Percentiles rank a stretch among this genome's conserved stretches.
phyloP scores from a whole-genome alignment of 2,329 filamentous ascomycete species.

The Hortaea werneckii region DNA sequence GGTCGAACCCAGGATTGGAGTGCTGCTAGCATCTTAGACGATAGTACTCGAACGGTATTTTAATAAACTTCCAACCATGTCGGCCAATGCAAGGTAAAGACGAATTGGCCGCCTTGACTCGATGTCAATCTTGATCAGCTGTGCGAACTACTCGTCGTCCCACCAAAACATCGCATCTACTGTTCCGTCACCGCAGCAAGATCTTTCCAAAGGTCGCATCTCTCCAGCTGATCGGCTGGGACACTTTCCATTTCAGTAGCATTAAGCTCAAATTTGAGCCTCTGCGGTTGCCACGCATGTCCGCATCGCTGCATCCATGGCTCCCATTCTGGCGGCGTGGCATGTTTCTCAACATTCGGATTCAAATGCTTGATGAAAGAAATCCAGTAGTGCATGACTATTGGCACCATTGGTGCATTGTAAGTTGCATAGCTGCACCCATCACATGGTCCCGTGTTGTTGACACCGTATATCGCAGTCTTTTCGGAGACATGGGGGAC shows the following conservation, averaged over 20 bases:
- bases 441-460: constrained; percentile 18
- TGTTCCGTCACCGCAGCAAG: constrained; percentile 5
- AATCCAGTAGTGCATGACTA: constrained; percentile 34
- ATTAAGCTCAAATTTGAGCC: constrained; percentile 14
- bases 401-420: constrained; percentile 23
- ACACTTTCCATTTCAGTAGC: constrained; percentile 19
- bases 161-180: neutral
- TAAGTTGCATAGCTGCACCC: constrained; percentile 14
- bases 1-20: too few species aligned
- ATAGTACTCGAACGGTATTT: too few species aligned
- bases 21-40: too few species aligned
- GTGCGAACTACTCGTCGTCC: too few species aligned
- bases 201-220: constrained; percentile 20
- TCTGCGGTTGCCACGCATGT: neutral
- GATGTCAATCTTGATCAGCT: too few species aligned
- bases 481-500: constrained; percentile 26
- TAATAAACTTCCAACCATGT: too few species aligned
- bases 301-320: neutral
- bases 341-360: constrained; percentile 29
- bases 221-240: constrained; percentile 11
- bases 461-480: constrained; percentile 4
- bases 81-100: too few species aligned
- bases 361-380: constrained; percentile 32
- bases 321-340: constrained; percentile 21
- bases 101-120: too few species aligned